Evolutionary conservation across 305 asterid genomes (phyloP), one percentile per base, ranked within the genome.

Genomic region (Fraxinus latifolia): DNA sequence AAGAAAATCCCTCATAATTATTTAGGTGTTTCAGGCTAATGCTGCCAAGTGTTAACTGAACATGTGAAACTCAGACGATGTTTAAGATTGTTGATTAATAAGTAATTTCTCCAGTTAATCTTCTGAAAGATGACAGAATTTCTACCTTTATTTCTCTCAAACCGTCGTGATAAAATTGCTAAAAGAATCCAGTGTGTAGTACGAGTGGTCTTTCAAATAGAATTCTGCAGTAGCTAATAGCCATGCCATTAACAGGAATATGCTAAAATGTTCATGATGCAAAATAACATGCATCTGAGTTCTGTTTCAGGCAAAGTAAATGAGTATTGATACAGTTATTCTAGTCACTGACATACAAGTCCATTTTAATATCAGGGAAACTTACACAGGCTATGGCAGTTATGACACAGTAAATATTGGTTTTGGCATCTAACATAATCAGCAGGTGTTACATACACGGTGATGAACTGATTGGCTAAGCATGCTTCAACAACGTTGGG

Each of bases 321-420:
- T 70, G 29, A 34, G 19, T 19, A 65, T 31, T 72, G 47, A 81
- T 60, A 8, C 44, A 55, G 23, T 81, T 62, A 6, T 23, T 55
- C 11, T 25, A 50, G 32, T 72, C 74, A 21, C 29, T 11, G 73
- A 44, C 62, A 77, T 44, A 77, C 23, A 65, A 31, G 9, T 67
- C 77, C 71, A 50, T 53, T 6, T 74, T 71, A 50, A 77, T 34
- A 12, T 70, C 75, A 70, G 82, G 34, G 74, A 73, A 47, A 77
- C 47, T 21, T 77, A 76, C 34, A 42, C 44, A 47, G 12, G 42
- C 44, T 32, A 31, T 31, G 42, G 76, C 42, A 71, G 44, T 71
- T 71, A 15, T 31, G 44, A 31, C 42, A 12, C 76, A 1, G 76
- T 71, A 31, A 27, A 32, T 71, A 71, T 68, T 14, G 9, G n/a